Evolutionary conservation across 331 rosid species (phyloP), one percentile per base, ranked within the genome.

Genomic region (Malus hybrid): DNA sequence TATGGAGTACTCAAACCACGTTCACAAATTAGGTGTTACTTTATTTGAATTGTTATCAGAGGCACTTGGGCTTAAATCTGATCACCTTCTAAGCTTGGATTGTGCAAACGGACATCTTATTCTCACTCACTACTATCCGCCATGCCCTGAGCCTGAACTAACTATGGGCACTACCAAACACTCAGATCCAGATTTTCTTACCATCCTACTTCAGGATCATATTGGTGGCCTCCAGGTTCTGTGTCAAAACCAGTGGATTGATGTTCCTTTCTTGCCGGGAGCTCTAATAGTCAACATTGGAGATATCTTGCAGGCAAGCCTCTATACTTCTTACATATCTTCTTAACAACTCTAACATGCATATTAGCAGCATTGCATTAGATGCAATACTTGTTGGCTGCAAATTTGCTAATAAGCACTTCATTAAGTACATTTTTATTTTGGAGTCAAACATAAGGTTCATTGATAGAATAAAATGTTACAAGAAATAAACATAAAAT

Each of bases 61-160:
- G 46, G 78, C 75, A 14, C 75, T 76, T 18, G 84, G 78, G 19
- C n/a, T 74, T 9, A 74, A 63, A 50, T 22, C 36, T 7, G 34
- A 20, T 7, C 71, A 63, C 24, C 46, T 64, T 7, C 2, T 30
- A 8, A 4, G 5, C 0, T 30, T 75, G 22, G 75, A 57, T 34
- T 56, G 24, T 33, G 10, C 66, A 9, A 63, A 66, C 28, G 77
- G 81, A 6, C 33, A 64, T 15, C 10, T 20, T 2, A 10, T 66
- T 6, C 8, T 82, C 0, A 19, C 66, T 2, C 83, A 83, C 22
- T 83, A 76, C 69, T 79, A 79, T 67, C 86, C 81, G 5, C 29
- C 83, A 8, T 83, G 86, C 50, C 86, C 81, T 0, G 58, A 83
- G 32, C 83, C 81, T 10, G 79, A 79, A 6, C 48, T 79, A 29